These are phyloP conservation scores for Lathyrus oleraceus DNA, from an alignment of 306 rosid species.

Conservation along the genomic window DNA sequence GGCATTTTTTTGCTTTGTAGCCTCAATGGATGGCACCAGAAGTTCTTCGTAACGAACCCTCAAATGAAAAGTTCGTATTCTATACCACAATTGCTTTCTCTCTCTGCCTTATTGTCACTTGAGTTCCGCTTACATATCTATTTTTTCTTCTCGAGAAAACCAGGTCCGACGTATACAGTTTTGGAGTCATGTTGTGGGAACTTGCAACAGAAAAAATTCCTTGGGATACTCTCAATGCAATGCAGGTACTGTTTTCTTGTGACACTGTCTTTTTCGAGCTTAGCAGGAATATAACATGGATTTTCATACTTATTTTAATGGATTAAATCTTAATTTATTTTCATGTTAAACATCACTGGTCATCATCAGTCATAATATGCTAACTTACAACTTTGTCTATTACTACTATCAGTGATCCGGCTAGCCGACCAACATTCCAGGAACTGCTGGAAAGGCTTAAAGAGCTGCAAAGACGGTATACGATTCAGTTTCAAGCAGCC, in stretches of 20 bases:
- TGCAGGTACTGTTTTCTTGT: slow-evolving; percentile 75
- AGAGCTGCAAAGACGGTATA: slow-evolving; percentile 67
- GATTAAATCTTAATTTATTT: too few species aligned
- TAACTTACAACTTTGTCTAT: slow-evolving; percentile 34
- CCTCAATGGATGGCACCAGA: slow-evolving; percentile 65
- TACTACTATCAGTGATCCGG: slow-evolving; percentile 70
- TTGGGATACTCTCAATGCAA: slow-evolving; percentile 92
- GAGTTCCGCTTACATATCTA: slow-evolving; percentile 1
- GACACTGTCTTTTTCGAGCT: background rate
- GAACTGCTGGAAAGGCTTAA: slow-evolving; percentile 69
- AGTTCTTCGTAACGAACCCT: slow-evolving; percentile 53
- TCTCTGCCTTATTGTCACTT: background rate
- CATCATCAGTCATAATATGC: slow-evolving; percentile 10
- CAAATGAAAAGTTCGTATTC: slow-evolving; percentile 54
- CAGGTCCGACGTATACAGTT: slow-evolving; percentile 98
- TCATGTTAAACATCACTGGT: background rate
- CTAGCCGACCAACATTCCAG: slow-evolving; percentile 77
- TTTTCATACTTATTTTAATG: too few species aligned
- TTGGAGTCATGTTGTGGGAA: slow-evolving; percentile 97
- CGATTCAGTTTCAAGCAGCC: slow-evolving; percentile 77
- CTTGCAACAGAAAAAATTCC: slow-evolving; percentile 95
- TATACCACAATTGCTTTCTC: slow-evolving; percentile 13
- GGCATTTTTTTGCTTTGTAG: slow-evolving; percentile 30
- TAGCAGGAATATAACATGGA: slow-evolving; percentile 19
- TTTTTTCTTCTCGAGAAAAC: slow-evolving; percentile 34